Conservation (phyloP, 108 stramenopile genomes). For the Skeletonema tropicum region DNA sequence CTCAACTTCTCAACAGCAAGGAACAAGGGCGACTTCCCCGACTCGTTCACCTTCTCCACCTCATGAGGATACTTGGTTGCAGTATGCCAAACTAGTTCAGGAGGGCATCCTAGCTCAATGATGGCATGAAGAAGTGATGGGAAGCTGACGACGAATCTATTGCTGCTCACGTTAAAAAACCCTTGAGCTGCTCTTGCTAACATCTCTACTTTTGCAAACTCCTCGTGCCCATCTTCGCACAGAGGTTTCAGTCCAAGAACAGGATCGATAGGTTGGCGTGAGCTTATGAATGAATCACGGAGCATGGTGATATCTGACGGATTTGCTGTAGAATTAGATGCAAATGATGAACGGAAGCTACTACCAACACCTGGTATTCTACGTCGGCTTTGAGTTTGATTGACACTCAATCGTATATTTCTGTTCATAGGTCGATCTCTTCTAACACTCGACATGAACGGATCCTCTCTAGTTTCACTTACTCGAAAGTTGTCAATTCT, state of each 20-base stretch:
- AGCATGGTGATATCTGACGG: background rate
- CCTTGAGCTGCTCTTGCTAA: conserved; percentile 25
- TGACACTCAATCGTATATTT: conserved; percentile 2
- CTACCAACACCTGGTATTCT: conserved; percentile 15
- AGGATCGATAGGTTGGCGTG: conserved; percentile 31
- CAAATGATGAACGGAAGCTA: conserved; percentile 32
- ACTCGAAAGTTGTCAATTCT: conserved; percentile 2
- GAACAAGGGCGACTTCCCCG: conserved; percentile 20
- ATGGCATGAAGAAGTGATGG: conserved; percentile 24
- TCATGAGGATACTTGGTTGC: conserved; percentile 30
- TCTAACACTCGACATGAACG: conserved; percentile 7
- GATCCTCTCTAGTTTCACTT: conserved; percentile 28
- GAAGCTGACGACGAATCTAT: background rate
- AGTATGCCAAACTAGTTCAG: conserved; percentile 35
- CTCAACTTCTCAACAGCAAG: conserved; percentile 25
- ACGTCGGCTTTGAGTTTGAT: background rate
- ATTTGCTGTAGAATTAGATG: conserved; percentile 7
- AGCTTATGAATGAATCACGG: conserved; percentile 19
- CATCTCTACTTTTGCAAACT: conserved; percentile 35
- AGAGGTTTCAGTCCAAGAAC: conserved; percentile 22
- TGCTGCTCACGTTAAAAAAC: conserved; percentile 1
- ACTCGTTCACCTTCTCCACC: conserved; percentile 14
- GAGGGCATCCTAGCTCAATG: conserved; percentile 18
- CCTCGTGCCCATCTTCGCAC: conserved; percentile 24
- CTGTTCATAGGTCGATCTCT: conserved; percentile 1